Evolutionary conservation across 345 rosid species (phyloP).

Genomic region (Rhodomyrtus tomentosa): DNA sequence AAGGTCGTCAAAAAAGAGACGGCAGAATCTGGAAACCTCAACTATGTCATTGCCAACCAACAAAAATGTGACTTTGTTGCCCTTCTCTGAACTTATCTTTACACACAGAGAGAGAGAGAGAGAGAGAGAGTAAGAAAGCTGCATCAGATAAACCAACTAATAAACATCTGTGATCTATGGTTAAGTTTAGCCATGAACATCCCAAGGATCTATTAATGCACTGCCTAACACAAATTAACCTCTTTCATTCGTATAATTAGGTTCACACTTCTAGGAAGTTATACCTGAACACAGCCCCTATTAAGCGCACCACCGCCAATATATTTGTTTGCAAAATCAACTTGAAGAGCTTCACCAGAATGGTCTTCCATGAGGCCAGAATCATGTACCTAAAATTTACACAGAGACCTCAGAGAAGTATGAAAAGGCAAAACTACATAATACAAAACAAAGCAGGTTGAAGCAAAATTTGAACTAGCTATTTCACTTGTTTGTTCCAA

Average conservation of each 20-base stretch:
- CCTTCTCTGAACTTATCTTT: not conserved
- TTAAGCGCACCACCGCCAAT: conserved; percentile 86
- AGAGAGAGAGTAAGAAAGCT: not conserved
- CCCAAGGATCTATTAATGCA: not conserved
- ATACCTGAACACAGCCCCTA: conserved; percentile 89
- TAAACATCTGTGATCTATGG: not conserved
- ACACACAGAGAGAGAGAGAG: not conserved
- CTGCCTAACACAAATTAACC: not conserved
- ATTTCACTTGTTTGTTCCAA: not conserved
- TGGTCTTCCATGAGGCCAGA: conserved; percentile 80
- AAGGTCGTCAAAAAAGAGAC: not conserved
- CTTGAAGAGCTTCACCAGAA: conserved; percentile 45
- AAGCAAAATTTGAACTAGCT: not conserved
- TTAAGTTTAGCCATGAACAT: not conserved
- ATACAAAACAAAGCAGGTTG: not conserved
- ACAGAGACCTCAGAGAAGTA: not conserved
- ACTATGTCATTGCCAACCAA: not conserved
- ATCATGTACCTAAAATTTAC: conserved; percentile 30
- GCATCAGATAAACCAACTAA: not conserved
- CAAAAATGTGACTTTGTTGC: not conserved
- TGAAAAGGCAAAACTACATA: not conserved
- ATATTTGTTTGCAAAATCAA: conserved; percentile 87
- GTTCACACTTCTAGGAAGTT: not conserved
- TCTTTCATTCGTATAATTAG: not conserved
- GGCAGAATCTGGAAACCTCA: not conserved